A percentile compares a stretch with the other conserved stretches of the same genome.
Conservation (phyloP, 208 protist species). For the Acanthamoeba triangularis region DNA sequence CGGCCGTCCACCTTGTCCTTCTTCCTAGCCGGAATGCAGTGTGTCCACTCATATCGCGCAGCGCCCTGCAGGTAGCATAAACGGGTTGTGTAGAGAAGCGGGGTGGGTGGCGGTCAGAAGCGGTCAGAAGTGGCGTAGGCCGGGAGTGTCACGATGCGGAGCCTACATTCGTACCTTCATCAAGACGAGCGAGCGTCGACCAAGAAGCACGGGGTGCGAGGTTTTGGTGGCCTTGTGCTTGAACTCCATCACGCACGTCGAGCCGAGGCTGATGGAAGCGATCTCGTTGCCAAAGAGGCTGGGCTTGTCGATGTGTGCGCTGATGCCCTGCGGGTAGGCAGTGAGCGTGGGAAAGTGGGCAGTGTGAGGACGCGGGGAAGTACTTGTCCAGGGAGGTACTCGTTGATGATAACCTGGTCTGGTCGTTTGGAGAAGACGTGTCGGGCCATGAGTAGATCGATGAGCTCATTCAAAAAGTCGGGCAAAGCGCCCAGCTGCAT, state of each 20-base stretch:
- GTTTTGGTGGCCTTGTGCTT: constrained; percentile 57
- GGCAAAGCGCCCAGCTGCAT: constrained; percentile 25
- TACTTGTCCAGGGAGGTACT: constrained; percentile 51
- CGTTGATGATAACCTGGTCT: constrained; percentile 66
- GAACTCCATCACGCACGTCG: constrained; percentile 66
- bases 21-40: constrained; percentile 22
- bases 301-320: constrained; percentile 54
- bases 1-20: constrained; percentile 60
- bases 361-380: not conserved
- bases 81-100: too few relatives aligned
- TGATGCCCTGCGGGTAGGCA: not conserved
- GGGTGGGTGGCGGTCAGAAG: not conserved
- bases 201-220: not conserved
- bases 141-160: not conserved
- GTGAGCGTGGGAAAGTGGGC: not conserved
- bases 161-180: not conserved
- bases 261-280: constrained; percentile 55
- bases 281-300: constrained; percentile 64
- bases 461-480: not conserved
- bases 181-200: constrained; percentile 27
- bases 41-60: constrained; percentile 49
- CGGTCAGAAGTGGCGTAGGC: not conserved
- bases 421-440: constrained; percentile 21
- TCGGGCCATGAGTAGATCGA: constrained; percentile 23
- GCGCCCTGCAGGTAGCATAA: not conserved